Base-by-base conservation (phyloP, 495 filamentous ascomycete genomes). In the Aspergillus hancockii region DNA sequence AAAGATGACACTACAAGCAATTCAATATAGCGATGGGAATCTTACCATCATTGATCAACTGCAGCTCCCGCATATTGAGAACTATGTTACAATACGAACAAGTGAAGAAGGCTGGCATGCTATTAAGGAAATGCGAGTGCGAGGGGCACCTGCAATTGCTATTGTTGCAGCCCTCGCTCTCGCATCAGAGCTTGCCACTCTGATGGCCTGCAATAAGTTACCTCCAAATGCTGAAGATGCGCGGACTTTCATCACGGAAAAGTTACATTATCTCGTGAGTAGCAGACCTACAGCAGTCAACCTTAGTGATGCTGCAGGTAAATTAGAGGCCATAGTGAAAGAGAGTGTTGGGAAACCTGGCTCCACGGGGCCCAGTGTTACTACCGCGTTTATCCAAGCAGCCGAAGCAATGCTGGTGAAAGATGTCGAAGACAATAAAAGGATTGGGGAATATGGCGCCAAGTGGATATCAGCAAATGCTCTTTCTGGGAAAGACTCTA, bases 211-310 rank as follows among this genome's bases (percentile, higher is more conserved):
- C 16, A 58, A 63, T 8, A 64, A 71, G 30, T 40, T 75, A 31
- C 64, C 75, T 5, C 36, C 78, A 1, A 77, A 72, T 5, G 67
- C 82, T 8, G 80, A 85, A 40, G 86, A 90, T n/a, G 80, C 85
- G 31, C 76, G 79, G 61, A 64, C 75, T 0, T 88, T 90, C 66
- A 90, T 97, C 62, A 70, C 82, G 49, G 79, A 86, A 54, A 89
- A 88, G 59, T 78, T 98, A 28, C 84, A 90, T 60, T 95, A 93
- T 69, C 83, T 98, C 41, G 82, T 92, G 52, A 88, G 84, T 41
- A 96, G 91, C 54, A 82, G 94, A 50, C 94, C 94, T 1, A 98
- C 94, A 0, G 94, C 94, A 0, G 94, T 98, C 41, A 96, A 98
- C 71, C 82, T 98, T 36, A 87, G 87, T 40, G 94, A 97, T 75